Evolutionary conservation across 73 alveolate genomes (phyloP).

Genomic region (Tetrahymena elliotti): DNA sequence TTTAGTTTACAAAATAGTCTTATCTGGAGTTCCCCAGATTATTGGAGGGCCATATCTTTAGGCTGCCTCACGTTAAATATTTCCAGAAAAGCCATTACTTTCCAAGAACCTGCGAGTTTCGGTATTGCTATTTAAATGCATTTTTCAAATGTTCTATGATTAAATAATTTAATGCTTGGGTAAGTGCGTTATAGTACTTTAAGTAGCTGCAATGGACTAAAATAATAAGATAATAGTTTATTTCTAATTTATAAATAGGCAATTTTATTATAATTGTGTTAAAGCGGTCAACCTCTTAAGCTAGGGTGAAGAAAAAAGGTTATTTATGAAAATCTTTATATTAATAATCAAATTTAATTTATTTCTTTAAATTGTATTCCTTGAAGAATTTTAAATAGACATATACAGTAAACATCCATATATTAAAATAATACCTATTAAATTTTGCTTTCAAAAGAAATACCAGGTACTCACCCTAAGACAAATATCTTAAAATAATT

Average conservation of each 20-base stretch:
- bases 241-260: background rate
- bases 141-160: background rate
- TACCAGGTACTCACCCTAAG: too few species aligned
- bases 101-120: background rate
- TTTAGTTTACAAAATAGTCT: background rate
- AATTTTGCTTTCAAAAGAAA: too few species aligned
- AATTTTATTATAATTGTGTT: background rate
- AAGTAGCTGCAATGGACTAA: background rate
- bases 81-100: background rate
- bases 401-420: background rate
- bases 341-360: background rate
- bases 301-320: background rate
- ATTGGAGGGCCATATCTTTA: background rate
- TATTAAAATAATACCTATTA: background rate
- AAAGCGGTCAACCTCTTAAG: background rate
- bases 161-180: background rate
- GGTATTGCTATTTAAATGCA: background rate
- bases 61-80: background rate
- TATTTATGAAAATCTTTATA: background rate
- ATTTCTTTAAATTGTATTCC: background rate
- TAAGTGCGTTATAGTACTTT: too few species aligned
- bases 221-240: too few species aligned
- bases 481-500: too few species aligned
- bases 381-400: background rate
- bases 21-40: background rate